A percentile compares a stretch with the other conserved stretches of the same genome.
phyloP scores from a whole-genome alignment of 2,329 filamentous ascomycete species.

The Cadophora luteo-olivacea region DNA sequence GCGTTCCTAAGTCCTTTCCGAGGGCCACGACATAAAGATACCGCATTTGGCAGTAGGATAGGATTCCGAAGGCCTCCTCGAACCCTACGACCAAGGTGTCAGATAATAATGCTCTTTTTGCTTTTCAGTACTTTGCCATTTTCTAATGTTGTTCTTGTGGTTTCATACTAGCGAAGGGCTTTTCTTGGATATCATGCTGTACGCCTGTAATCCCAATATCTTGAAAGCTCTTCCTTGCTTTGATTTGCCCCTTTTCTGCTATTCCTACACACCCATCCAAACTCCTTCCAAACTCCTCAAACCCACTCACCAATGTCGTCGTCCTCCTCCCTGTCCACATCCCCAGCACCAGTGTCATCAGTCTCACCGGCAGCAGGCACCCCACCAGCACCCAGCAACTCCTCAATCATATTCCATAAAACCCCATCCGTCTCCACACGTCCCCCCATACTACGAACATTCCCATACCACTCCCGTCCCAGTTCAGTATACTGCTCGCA shows the following conservation, averaged over 20 bases:
- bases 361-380: not conserved
- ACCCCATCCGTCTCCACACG: no score
- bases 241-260: not conserved
- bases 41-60: not conserved
- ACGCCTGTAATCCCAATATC: not conserved
- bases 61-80: no score
- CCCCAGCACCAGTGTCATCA: not conserved
- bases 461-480: not conserved
- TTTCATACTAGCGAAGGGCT: not conserved
- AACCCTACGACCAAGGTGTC: not conserved
- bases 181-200: no score
- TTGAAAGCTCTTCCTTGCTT: not conserved
- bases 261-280: not conserved
- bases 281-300: not conserved
- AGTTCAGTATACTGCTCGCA: slow-evolving; percentile 3
- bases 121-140: not conserved
- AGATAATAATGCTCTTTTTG: not conserved
- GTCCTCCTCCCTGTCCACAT: not conserved
- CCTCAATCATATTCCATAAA: not conserved
- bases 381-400: not conserved
- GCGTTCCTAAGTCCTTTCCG: no score
- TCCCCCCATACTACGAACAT: not conserved
- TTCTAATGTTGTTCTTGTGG: not conserved
- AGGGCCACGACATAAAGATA: no score
- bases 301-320: not conserved